Base-by-base conservation (phyloP, 805 yeast genomes). In the Ogataea siamensis region DNA sequence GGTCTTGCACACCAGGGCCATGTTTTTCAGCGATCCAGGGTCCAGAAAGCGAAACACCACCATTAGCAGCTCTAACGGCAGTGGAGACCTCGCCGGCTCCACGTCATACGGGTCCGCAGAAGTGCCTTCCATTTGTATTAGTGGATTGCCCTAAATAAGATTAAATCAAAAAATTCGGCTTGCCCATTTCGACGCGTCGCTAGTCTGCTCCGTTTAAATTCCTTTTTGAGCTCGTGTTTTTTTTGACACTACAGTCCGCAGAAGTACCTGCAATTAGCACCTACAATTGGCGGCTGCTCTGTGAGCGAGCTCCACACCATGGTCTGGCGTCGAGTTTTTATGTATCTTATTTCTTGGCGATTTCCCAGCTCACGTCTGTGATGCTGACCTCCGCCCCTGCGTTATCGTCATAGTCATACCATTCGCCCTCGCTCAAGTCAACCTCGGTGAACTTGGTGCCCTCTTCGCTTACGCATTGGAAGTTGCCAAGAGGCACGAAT, bases 401-500 rank as follows among this genome's bases (percentile, higher is more conserved):
- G 48, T 79, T 76, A 40, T 93, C 98, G 58, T 93, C 98, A 56
- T 89, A 93, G 53, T 93, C 99, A 57, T 81, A 93, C 89, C 96
- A 89, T 57, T 93, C 98, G 37, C 76, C 79, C 17, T 86, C 96
- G 24, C 70, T 74, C 19, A 88, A 65, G 39, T 83, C 93, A 17
- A 87, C 73, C 19, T 83, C 86, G 5, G 55, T 54, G 53, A 84
- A 86, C 37, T 57, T 60, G 7, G 83, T 68, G 9, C 64, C 60
- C 1, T 36, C 23, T 5, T 63, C 68, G 9, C 85, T 84, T 27
- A 55, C 63, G 39, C 83, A 79, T 20, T 57, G 50, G 57, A 83
- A 83, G 5, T 41, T 60, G 0, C 91, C 93, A 24, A 51, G 73
- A 2, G 95, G 85, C 12, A 76, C 59, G 48, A 87, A 88, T 39